Evolutionary conservation across 306 rosid species (phyloP), one percentile per base, ranked within the genome.

Genomic region (Arachis hypogaea): DNA sequence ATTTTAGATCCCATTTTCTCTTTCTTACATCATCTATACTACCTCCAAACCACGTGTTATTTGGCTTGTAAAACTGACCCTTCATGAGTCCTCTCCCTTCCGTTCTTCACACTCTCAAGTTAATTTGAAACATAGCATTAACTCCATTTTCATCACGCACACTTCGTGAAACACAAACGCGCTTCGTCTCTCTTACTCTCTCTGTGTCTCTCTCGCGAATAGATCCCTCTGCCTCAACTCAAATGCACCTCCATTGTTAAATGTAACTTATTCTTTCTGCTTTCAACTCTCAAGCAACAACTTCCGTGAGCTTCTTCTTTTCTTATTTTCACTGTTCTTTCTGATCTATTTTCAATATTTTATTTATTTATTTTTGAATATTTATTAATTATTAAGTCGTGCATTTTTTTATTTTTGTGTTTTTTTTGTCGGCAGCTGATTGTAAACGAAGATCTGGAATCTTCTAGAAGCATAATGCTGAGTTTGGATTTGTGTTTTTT

Each of bases 121-220:
- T 60, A 69, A 80, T 84, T 80, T 78, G 82, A 82, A 82, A 85
- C 83, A 57, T 7, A 80, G 68, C 70, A 76, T 68, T 70, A 81
- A 57, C 69, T 70, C 75, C 66, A 75, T 14, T 14, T 14, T 14
- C 14, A 14, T 14, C 71, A 69, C 63, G 44, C 80, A 66, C 83
- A 68, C 80, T 74, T 80, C 88, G 96, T 82, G 92, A 85, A 46
- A 46, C 9, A 9, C 11, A 46, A 46, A 7, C 45, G 82, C 86
- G 76, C 82, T 82, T 81, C 82, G 18, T 30, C 36, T 30, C 14
- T 14, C 14, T 14, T 14, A 14, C 14, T 14, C 14, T 14, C 14
- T 14, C 14, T 14, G 14, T 30, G 2, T 30, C 36, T 30, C 36
- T 30, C 66, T 58, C 42, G 63, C 60, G 18, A 58, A 71, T 68